Evolutionary conservation across 768 basidiomycete species (phyloP).

Genomic region (Coprinopsis cinerea): DNA sequence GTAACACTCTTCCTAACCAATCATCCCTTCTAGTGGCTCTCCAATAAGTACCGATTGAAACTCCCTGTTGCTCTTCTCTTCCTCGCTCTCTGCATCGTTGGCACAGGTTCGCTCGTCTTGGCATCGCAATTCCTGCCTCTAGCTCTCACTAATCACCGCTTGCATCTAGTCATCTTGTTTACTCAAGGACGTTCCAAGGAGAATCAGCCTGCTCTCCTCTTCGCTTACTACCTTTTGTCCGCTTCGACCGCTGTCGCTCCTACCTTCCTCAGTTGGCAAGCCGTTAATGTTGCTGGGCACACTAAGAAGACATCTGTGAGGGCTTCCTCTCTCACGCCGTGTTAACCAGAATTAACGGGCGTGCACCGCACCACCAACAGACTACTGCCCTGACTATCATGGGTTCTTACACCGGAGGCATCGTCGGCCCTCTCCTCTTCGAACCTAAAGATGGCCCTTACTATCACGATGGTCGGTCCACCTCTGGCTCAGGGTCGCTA

Average conservation of each 20-base stretch:
- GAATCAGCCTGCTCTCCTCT: constrained; percentile 22
- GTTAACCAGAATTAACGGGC: background rate
- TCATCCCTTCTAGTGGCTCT: constrained; percentile 20
- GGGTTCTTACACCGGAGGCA: constrained; percentile 21
- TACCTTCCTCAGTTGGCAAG: constrained; percentile 27
- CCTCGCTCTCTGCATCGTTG: constrained; percentile 19
- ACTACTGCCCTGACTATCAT: constrained; percentile 22
- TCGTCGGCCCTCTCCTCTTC: constrained; percentile 23
- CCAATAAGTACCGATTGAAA: constrained; percentile 21
- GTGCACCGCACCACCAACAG: no score
- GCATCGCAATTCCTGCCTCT: background rate
- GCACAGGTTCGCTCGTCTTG: constrained; percentile 16
- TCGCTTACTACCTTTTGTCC: constrained; percentile 26
- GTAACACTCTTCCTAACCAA: background rate
- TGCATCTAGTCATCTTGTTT: constrained; percentile 22
- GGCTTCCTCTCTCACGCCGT: background rate
- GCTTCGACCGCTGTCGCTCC: constrained; percentile 18
- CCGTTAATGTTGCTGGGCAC: constrained; percentile 30
- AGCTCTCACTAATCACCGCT: background rate
- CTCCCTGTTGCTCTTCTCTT: constrained; percentile 19
- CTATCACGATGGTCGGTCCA: constrained; percentile 15
- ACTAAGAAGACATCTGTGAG: constrained; percentile 24
- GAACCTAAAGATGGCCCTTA: constrained; percentile 16
- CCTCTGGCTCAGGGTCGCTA: background rate
- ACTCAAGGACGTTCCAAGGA: constrained; percentile 17